phyloP scores from a whole-genome alignment of 768 basidiomycete genomes.

The Coprinellus micaceus region DNA sequence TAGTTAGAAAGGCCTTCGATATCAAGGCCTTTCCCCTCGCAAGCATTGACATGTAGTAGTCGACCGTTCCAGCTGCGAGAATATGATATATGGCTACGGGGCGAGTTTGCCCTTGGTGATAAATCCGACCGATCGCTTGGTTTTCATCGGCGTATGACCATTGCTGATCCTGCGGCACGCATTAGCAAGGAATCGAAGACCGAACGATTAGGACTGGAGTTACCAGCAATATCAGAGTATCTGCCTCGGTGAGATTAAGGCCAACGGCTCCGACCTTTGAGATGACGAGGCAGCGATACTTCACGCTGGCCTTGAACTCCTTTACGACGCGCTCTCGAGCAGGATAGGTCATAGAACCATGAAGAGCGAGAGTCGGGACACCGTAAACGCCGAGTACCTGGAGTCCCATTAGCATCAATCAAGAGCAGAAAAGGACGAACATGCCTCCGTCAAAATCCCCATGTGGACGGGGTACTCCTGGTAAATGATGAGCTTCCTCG shows the following conservation, averaged over 20 bases:
- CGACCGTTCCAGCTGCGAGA: slow-evolving; percentile 21
- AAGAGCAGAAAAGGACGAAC: not conserved
- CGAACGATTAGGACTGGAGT: not conserved
- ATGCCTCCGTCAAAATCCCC: not conserved
- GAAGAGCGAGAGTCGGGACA: not conserved
- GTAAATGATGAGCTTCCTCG: not conserved
- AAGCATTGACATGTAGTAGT: slow-evolving; percentile 19
- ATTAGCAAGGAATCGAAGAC: not conserved
- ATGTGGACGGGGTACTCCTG: not conserved
- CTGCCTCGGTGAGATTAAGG: slow-evolving; percentile 2
- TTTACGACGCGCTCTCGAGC: not conserved
- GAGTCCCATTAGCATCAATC: not conserved
- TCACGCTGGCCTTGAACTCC: not conserved
- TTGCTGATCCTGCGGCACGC: slow-evolving; percentile 22
- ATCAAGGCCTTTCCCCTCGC: slow-evolving; percentile 22
- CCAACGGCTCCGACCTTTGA: slow-evolving; percentile 5
- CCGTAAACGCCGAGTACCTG: not conserved
- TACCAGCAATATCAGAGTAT: slow-evolving; percentile 4
- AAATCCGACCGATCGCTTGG: slow-evolving; percentile 24
- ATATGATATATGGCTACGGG: slow-evolving; percentile 20
- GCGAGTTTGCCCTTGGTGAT: slow-evolving; percentile 25
- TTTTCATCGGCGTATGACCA: slow-evolving; percentile 26
- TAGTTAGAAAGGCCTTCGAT: slow-evolving; percentile 21
- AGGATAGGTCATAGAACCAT: not conserved
- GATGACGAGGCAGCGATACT: not conserved